Conservation (phyloP, 495 filamentous ascomycete genomes). For the Daldinia loculata region DNA sequence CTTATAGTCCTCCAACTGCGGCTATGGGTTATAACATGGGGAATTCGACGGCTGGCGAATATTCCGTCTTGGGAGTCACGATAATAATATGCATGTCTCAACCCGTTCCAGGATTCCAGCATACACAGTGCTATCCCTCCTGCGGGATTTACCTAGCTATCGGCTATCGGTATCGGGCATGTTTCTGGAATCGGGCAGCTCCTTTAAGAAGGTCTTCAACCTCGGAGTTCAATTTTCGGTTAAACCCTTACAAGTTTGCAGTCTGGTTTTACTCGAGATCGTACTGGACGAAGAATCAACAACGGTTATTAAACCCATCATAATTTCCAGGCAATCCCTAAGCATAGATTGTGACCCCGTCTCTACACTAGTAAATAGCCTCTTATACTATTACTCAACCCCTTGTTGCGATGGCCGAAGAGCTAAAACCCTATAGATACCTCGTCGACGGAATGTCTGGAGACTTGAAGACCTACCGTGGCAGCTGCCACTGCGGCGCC, state of each 20-base stretch:
- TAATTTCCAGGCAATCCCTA: background rate
- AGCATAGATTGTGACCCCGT: background rate
- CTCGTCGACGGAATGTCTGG: constrained; percentile 6
- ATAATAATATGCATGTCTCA: background rate
- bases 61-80: background rate
- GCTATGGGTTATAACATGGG: background rate
- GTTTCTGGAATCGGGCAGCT: background rate
- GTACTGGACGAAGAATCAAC: background rate
- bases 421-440: constrained; percentile 41
- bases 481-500: constrained; percentile 65
- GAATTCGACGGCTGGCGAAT: background rate
- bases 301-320: background rate
- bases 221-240: background rate
- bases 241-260: background rate
- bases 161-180: background rate
- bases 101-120: background rate
- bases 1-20: background rate
- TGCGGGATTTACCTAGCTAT: background rate
- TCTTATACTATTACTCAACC: constrained; percentile 7
- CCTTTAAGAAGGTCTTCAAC: background rate
- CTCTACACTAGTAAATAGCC: background rate
- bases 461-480: constrained; percentile 59
- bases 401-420: constrained; percentile 21
- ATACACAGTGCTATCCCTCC: background rate
- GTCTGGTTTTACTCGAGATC: background rate